Base-by-base conservation (phyloP, 192 early-diverging fungal genomes). In the Borealophlyctis nickersoniae region DNA sequence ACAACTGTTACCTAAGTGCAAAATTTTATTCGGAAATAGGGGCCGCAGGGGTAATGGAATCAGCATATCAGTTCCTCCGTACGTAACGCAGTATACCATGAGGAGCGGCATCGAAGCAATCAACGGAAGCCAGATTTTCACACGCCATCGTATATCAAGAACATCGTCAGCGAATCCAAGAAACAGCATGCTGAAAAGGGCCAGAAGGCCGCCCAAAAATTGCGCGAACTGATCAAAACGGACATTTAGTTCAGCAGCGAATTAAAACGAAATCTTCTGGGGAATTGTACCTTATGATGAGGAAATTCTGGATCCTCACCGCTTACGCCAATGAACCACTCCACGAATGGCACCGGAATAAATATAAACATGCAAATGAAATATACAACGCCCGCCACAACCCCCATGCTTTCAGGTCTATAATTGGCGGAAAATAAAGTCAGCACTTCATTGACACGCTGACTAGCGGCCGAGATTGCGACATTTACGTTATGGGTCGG, bases 111-210 rank as follows among this genome's bases (percentile, higher is more conserved):
- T 86, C 0, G 92, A 90, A 0, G 97, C 94, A 51, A 98, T 84
- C 0, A 90, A 84, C 9, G 97, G 95, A 57, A 99, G 82, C 74
- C 90, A 84, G 45, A 99, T 86, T 74, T 99, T 99, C 74, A 93
- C 90, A 45, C 95, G 72, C 97, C 97, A 98, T 27, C 91, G 74
- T 60, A 99, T 87, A 76, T 96, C 89, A 61, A 99, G 83, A 14
- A 99, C 91, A 70, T 99, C 97, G 73, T 99, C 97, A 23, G 93
- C 95, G 70, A 99, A 98, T 7, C 97, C 97, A 49, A 99, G 79
- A 45, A 99, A 89, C 14, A 95, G 87, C 97, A 99, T 99, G 55
- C 89, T 91, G 65, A 95, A 91, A 50, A 99, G 78, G 27, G 94
- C 88, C 14, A 99, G 72, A 1, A 99, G 67, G 4, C 91, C 93